Conservation (phyloP, 163 green algal species). For the Chlamydomonas reinhardtii region DNA sequence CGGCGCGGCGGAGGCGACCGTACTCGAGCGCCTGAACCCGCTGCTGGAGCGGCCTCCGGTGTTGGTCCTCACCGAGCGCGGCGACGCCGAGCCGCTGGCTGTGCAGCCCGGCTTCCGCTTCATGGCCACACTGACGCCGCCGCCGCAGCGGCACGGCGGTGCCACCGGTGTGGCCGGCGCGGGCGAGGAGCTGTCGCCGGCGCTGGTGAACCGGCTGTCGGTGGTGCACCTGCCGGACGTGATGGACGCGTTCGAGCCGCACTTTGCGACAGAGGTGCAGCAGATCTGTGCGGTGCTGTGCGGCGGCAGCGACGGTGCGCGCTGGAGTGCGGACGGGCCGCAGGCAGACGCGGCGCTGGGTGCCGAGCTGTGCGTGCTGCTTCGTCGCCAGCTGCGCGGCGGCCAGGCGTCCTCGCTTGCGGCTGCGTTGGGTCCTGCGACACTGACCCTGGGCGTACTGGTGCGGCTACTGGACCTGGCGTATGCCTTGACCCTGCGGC, state of each 20-base stretch:
- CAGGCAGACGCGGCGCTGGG: neutral
- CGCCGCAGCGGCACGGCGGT: neutral
- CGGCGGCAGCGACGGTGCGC: neutral
- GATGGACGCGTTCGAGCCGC: conserved; percentile 8
- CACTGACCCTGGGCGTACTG: conserved; percentile 38
- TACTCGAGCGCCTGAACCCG: conserved; percentile 57
- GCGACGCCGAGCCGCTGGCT: conserved; percentile 25
- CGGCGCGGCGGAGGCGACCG: conserved; percentile 44
- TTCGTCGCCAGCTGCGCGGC: conserved; percentile 1
- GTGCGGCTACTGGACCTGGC: conserved; percentile 46
- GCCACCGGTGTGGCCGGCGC: conserved; percentile 12
- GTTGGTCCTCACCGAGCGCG: conserved; percentile 48
- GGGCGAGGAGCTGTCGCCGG: conserved; percentile 39
- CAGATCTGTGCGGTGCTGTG: conserved; percentile 18
- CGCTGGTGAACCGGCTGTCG: conserved; percentile 39
- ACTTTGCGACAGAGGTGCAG: conserved; percentile 36
- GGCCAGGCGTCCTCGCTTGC: no score
- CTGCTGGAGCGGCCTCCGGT: conserved; percentile 49
- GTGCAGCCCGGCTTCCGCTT: conserved; percentile 46
- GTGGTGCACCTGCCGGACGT: conserved; percentile 50
- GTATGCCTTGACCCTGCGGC: neutral
- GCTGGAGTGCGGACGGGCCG: neutral
- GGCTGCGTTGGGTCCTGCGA: neutral
- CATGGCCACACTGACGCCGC: conserved; percentile 56
- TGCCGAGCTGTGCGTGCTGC: conserved; percentile 23